Evolutionary conservation across 148 eudicot species (phyloP), one percentile per base, ranked within the genome.

Genomic region (Diospyros lotus): DNA sequence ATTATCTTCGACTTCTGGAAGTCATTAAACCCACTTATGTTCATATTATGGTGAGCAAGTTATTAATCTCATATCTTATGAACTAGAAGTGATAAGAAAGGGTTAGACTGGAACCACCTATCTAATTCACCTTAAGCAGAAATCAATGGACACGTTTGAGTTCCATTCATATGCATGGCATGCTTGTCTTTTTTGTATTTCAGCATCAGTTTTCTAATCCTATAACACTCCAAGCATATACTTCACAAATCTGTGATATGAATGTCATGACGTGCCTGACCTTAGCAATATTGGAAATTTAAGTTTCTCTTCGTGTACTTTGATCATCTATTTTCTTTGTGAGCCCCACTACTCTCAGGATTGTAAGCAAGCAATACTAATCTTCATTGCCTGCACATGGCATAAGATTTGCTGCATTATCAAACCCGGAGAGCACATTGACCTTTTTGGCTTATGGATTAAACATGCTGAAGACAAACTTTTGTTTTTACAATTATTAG

Each of bases 1-100:
- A 95, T 78, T 95, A 95, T 82, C 84, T 82, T 73, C 90, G 97
- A 62, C 98, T 95, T 76, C 56, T 95, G 73, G 99, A 93, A 48
- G 88, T 78, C 81, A 85, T 95, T 75, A 83, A 84, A 75, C 99
- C 99, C 59, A 75, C 90, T 44, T 89, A 79, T 77, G 90, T 95
- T 59, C 99, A 93, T 80, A 80, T 95, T 58, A 95, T 95, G 99
- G 98, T 95, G 75, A 88, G 91, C 61, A 72, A 64, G 12, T 66
- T 15, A 8, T 66, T 13, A 44, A 64, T 56, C 2, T 54, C 3
- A 18, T 41, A 5, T 41, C 17, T 73, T 17, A 14, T 73, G 56
- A 63, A 40, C 51, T 4, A 10, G 4, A 65, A 62, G 4, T 15
- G 61, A n/a, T 50, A 28, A 54, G 17, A 13, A 60, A 39, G 13